Evolutionary conservation across 2,329 filamentous ascomycete genomes (phyloP).

Genomic region (Emmonsia crescens): DNA sequence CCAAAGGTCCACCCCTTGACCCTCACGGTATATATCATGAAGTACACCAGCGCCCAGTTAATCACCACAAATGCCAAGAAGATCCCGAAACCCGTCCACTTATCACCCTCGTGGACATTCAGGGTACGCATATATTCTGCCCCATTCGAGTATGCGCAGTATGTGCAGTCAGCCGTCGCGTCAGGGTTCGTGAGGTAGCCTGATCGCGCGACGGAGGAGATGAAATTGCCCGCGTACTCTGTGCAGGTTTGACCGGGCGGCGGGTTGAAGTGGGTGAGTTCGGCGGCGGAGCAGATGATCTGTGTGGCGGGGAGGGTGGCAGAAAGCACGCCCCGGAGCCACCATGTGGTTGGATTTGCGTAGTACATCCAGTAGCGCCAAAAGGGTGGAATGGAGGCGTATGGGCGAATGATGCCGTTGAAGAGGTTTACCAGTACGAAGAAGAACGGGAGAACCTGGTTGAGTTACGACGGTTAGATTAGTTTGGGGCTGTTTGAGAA

Average conservation of each 20-base stretch:
- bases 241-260: conserved; percentile 55
- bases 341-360: conserved; percentile 58
- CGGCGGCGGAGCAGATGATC: conserved; percentile 43
- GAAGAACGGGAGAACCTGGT: conserved; percentile 59
- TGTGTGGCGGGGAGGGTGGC: conserved; percentile 46
- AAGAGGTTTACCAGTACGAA: conserved; percentile 67
- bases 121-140: conserved; percentile 5
- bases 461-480: conserved; percentile 2
- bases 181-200: conserved; percentile 49
- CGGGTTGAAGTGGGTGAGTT: conserved; percentile 55
- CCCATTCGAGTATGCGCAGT: conserved; percentile 4
- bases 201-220: conserved; percentile 41
- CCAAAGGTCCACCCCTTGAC: conserved; percentile 7
- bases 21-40: conserved; percentile 7
- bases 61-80: conserved; percentile 8
- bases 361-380: conserved; percentile 62
- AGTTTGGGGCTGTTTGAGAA: conserved; percentile 1
- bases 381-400: conserved; percentile 53
- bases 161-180: conserved; percentile 42
- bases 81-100: conserved; percentile 9
- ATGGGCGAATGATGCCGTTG: conserved; percentile 66
- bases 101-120: conserved; percentile 6
- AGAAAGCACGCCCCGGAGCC: conserved; percentile 59
- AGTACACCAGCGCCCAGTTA: conserved; percentile 9
- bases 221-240: conserved; percentile 53